Conservation (phyloP, 345 rosid genomes). For the Orychophragmus violaceus region DNA sequence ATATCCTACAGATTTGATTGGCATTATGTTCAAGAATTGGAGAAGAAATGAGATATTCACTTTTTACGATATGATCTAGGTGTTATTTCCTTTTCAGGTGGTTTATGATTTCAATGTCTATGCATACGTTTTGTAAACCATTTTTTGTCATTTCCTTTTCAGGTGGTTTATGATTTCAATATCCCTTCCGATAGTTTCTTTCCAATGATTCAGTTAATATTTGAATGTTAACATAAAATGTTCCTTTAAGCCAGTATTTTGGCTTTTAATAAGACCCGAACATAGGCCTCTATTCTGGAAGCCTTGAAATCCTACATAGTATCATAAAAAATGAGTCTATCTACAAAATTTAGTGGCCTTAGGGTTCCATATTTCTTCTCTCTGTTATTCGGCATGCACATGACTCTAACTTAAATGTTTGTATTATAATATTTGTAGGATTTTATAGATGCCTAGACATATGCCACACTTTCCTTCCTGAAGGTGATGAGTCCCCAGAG, state of each 20-base stretch:
- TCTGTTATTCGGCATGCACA: background rate
- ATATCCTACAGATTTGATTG: no score
- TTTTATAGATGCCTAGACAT: constrained; percentile 97
- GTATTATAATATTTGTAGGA: constrained; percentile 45
- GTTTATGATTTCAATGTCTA: background rate
- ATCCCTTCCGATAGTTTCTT: no score
- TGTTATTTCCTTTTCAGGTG: background rate
- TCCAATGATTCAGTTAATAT: no score
- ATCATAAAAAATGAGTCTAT: no score
- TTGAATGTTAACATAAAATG: no score
- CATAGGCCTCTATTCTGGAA: background rate
- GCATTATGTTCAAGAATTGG: no score
- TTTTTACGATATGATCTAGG: background rate
- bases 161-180: constrained; percentile 1
- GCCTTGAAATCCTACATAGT: no score
- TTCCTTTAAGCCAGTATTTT: no score
- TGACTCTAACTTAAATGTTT: background rate
- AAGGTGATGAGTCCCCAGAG: constrained; percentile 95
- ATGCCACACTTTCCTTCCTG: constrained; percentile 97
- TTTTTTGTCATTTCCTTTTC: background rate
- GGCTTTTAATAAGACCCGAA: no score
- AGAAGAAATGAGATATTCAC: background rate
- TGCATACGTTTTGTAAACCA: background rate
- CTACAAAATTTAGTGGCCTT: no score
- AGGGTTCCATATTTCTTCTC: background rate